Conservation (phyloP, 2,329 filamentous ascomycete genomes). For the Fusarium neocosmosporiellum region DNA sequence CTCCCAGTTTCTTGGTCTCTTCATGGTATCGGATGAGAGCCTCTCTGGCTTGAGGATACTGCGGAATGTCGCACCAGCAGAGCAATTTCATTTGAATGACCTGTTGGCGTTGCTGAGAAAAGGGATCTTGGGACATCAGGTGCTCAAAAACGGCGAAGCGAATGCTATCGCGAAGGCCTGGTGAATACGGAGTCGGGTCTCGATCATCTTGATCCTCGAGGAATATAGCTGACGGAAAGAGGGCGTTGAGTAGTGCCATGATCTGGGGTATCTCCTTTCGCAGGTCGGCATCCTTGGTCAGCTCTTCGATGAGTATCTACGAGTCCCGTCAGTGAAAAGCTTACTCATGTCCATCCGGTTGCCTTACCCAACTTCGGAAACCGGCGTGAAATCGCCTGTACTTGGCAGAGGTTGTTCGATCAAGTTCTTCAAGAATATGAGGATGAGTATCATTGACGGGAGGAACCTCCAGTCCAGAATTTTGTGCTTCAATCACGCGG, state of each 20-base stretch:
- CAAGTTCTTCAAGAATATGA: conserved; percentile 45
- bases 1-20: conserved; percentile 50
- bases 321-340: neutral
- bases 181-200: conserved; percentile 45
- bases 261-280: conserved; percentile 34
- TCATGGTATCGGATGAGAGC: conserved; percentile 47
- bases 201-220: conserved; percentile 36
- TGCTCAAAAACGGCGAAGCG: conserved; percentile 51
- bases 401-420: conserved; percentile 43
- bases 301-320: conserved; percentile 45
- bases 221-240: conserved; percentile 47
- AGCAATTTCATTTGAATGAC: conserved; percentile 47
- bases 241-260: conserved; percentile 51
- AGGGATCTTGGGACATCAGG: conserved; percentile 43
- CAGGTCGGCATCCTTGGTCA: conserved; percentile 18
- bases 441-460: conserved; percentile 20
- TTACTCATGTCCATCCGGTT: neutral
- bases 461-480: neutral
- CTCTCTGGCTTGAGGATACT: conserved; percentile 44
- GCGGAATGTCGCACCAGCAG: conserved; percentile 48
- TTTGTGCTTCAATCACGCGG: neutral
- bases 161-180: conserved; percentile 49
- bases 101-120: conserved; percentile 32
- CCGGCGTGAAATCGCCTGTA: conserved; percentile 48
- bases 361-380: conserved; percentile 48